Evolutionary conservation across 305 asterid species (phyloP).

Genomic region (Nicotiana rustica): DNA sequence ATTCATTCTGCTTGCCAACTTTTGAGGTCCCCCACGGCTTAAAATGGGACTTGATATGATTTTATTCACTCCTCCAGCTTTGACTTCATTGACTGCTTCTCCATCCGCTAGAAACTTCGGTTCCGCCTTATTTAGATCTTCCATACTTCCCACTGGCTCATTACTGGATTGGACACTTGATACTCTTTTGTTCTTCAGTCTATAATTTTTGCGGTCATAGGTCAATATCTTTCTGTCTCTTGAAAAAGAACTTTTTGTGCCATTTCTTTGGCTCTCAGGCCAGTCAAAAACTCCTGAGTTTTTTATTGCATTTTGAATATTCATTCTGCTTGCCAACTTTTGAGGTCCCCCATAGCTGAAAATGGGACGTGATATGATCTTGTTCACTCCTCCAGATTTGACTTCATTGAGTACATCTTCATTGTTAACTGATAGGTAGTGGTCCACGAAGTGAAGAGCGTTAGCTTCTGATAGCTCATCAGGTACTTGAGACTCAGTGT

Average conservation of each 20-base stretch:
- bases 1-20: slow-evolving; percentile 63
- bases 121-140: slow-evolving; percentile 14
- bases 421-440: slow-evolving; percentile 60
- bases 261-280: slow-evolving; percentile 50
- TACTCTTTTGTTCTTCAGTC: neutral
- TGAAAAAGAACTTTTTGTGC: slow-evolving; percentile 41
- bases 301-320: slow-evolving; percentile 43
- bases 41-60: slow-evolving; percentile 58
- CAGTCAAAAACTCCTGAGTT: slow-evolving; percentile 66
- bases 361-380: slow-evolving; percentile 57
- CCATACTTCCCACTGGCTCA: slow-evolving; percentile 43
- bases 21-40: slow-evolving; percentile 63
- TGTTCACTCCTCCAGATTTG: slow-evolving; percentile 39
- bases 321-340: slow-evolving; percentile 63
- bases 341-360: slow-evolving; percentile 64
- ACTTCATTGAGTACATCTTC: slow-evolving; percentile 44
- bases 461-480: slow-evolving; percentile 53
- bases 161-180: slow-evolving; percentile 45
- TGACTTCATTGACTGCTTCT: slow-evolving; percentile 42
- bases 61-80: slow-evolving; percentile 39
- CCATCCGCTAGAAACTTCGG: slow-evolving; percentile 22
- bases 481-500: slow-evolving; percentile 55
- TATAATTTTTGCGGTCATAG: slow-evolving; percentile 37
- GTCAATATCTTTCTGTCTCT: slow-evolving; percentile 40
- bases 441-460: slow-evolving; percentile 75